Conservation (phyloP, 495 filamentous ascomycete genomes). For the Zalerion maritima region DNA sequence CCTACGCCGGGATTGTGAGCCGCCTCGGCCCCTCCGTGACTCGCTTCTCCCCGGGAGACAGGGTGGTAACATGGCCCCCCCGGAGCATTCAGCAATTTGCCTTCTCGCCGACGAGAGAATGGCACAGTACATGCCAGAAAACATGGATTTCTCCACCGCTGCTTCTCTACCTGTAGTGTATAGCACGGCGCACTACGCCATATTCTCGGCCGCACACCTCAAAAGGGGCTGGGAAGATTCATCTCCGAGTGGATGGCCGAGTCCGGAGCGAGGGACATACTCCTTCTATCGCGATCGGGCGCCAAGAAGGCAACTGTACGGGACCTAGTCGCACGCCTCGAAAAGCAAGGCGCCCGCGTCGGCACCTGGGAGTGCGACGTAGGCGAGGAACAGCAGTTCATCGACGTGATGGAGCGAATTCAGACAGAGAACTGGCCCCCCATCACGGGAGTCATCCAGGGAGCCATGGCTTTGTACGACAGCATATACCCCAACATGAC, state of each 20-base stretch:
- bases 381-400: slow-evolving; percentile 9
- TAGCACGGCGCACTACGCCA: slow-evolving; percentile 42
- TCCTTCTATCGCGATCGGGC: slow-evolving; percentile 37
- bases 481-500: slow-evolving; percentile 32
- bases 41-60: too few relatives aligned
- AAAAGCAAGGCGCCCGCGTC: slow-evolving; percentile 11
- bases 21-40: slow-evolving; percentile 36
- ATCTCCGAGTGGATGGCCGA: slow-evolving; percentile 34
- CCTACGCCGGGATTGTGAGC: slow-evolving; percentile 28
- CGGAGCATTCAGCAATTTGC: too few relatives aligned
- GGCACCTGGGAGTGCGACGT: slow-evolving; percentile 26
- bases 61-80: too few relatives aligned
- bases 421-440: slow-evolving; percentile 21
- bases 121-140: slow-evolving; percentile 30
- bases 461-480: slow-evolving; percentile 35
- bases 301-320: slow-evolving; percentile 9
- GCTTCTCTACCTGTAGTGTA: slow-evolving; percentile 44
- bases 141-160: slow-evolving; percentile 36
- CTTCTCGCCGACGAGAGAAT: too few relatives aligned
- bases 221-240: slow-evolving; percentile 42
- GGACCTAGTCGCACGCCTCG: slow-evolving; percentile 13
- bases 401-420: slow-evolving; percentile 2
- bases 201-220: too few relatives aligned
- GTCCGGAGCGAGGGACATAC: slow-evolving; percentile 34
- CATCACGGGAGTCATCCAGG: slow-evolving; percentile 34